Percentiles rank a stretch among this genome's conserved stretches.
Evolutionary conservation across 441 rosid species (phyloP).

Genomic region (Biscutella auriculata): DNA sequence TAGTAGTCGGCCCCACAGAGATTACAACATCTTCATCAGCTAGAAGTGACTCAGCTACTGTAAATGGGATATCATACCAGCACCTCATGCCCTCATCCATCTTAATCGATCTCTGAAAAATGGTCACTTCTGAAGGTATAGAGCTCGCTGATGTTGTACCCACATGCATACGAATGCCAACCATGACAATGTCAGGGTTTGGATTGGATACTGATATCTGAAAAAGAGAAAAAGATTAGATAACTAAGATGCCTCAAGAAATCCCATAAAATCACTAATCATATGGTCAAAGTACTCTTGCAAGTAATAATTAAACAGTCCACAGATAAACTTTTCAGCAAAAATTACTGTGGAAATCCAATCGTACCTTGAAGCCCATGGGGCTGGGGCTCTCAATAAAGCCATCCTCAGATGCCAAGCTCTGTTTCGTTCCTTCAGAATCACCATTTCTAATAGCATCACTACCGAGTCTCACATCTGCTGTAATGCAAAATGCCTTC

Average conservation of each 20-base stretch:
- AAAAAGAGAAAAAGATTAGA: conserved; percentile 9
- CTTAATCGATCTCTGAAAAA: conserved; percentile 92
- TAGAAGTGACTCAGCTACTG: conserved; percentile 95
- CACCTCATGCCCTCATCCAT: conserved; percentile 96
- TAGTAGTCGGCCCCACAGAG: conserved; percentile 79
- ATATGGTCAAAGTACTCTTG: background rate
- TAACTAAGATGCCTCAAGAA: conserved; percentile 2
- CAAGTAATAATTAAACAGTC: background rate
- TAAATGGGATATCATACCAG: conserved; percentile 99
- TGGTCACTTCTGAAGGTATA: conserved; percentile 84
- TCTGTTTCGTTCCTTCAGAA: conserved; percentile 91
- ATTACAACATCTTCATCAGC: conserved; percentile 96
- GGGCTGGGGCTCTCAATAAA: conserved; percentile 87
- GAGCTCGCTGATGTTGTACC: conserved; percentile 88
- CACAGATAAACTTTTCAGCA: background rate
- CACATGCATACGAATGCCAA: conserved; percentile 95
- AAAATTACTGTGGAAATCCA: conserved; percentile 3
- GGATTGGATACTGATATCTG: conserved; percentile 93
- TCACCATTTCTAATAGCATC: conserved; percentile 95
- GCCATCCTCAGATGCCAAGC: conserved; percentile 92
- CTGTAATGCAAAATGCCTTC: conserved; percentile 87
- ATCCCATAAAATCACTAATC: background rate
- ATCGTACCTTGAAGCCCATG: conserved; percentile 86
- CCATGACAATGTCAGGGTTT: conserved; percentile 96
- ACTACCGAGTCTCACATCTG: conserved; percentile 90